Base-by-base conservation (phyloP, 306 rosid genomes). In the Calophaca sinica region DNA sequence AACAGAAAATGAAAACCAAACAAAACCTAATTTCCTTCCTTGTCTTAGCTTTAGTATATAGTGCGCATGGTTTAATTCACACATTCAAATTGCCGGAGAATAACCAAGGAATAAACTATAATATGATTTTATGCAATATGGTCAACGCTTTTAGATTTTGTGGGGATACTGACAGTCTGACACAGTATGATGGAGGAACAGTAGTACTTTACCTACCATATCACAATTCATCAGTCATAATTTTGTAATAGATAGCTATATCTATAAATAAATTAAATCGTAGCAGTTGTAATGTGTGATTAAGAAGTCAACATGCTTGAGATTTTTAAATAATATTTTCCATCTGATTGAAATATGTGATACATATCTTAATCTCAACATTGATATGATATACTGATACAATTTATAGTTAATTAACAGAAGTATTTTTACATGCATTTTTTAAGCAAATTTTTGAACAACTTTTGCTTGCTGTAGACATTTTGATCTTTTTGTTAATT, bases 171-270 rank as follows among this genome's bases (percentile, higher is more conserved):
- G 26, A 20, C 26, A 20, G 26, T 20, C 26, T 48, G 20, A 38
- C 33, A 41, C 13, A 26, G 29, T 36, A 7, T 4, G n/a, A 32
- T 20, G 10, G 41, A 44, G 72, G 73, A 67, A 38, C 33, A 53
- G 38, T 46, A 42, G 45, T 60, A 59, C 39, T 83, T 70, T 74
- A 39, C 53, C 74, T 74, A 39, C 53, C 74, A 46, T 68, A 74
- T 57, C 68, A 52, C 9, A 72, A 9, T 59, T 72, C 68, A 31
- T 4, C 12, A 5, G 9, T 39, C 42, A 49, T 66, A 14, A 73
- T 74, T 73, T 80, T 39, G 28, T 72, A 54, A 33, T 68, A 59
- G 29, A 35, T 29, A 68, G 68, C 70, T 33, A 68, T 14, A 20
- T 14, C 59, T 15, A 53, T 29, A 59, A 31, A 26, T 59, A 35